Evolutionary conservation across 208 protist species (phyloP), one percentile per base, ranked within the genome.

Genomic region (Wallacemonas collosoma): DNA sequence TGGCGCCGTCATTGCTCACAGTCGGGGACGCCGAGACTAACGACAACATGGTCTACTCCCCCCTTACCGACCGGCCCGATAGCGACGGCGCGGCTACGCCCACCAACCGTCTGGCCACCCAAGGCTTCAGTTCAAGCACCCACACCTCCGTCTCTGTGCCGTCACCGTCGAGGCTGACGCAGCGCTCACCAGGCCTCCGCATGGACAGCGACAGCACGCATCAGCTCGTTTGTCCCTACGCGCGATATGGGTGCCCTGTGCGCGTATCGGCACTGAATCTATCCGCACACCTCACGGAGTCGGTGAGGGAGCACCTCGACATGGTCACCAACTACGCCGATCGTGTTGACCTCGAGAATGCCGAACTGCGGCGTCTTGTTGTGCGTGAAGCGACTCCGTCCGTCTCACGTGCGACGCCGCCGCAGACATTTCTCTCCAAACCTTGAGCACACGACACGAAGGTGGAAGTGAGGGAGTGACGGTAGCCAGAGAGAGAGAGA

Each of bases 321-420:
- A 65, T 92, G 38, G 89, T 94, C 2, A 87, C 82, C 41, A 66
- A 67, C 48, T 94, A 94, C 69, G 89, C 89, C 5, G 86, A 94
- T 36, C 75, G 82, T 40, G 77, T 91, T 47, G 86, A 91, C 50
- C 43, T 76, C 63, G 80, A 94, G 76, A 94, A 94, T 72, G 79
- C 82, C 57, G 79, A 87, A 66, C 80, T 94, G 63, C 80, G 89
- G 26, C 83, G 80, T 2, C 67, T 91, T 9, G 78, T 91, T 3
- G 75, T 90, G 8, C 58, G 41, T 9, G 80, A 80, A 60, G 51
- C 45, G 4, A 41, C 60, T 5, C 60, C 60, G 43, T 53, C 41
- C 40, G 2, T 41, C n/a, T 65, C 60, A 26, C 60, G 60, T 4
- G 60, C 60, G 40, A 65, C 60, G 6, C 44, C 60, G 36, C 60